A percentile compares a stretch with the other conserved stretches of the same genome.
phyloP scores from a whole-genome alignment of 2,329 filamentous ascomycete genomes.

The Pseudogymnoascus destructans region DNA sequence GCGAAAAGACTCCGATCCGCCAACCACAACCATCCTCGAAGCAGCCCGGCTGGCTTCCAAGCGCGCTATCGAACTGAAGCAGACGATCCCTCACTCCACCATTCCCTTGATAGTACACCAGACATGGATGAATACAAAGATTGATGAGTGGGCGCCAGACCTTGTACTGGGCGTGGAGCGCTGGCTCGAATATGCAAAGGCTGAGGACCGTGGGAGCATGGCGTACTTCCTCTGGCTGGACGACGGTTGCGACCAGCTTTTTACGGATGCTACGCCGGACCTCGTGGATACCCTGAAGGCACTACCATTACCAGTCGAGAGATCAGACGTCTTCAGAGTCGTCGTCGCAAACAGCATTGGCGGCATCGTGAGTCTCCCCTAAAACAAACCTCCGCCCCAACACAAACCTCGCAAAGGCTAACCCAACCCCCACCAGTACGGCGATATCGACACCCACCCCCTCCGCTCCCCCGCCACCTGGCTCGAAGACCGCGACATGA shows the following conservation, averaged over 20 bases:
- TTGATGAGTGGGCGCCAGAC: slow-evolving; percentile 21
- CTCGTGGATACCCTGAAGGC: slow-evolving; percentile 18
- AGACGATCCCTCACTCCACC: slow-evolving; percentile 17
- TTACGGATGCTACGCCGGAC: slow-evolving; percentile 21
- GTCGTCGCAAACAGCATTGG: slow-evolving; percentile 24
- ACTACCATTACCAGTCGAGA: slow-evolving; percentile 23
- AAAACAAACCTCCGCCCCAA: background rate
- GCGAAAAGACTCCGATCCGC: slow-evolving; percentile 12
- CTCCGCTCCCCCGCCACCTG: slow-evolving; percentile 21
- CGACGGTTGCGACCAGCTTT: slow-evolving; percentile 22
- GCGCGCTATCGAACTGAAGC: slow-evolving; percentile 3
- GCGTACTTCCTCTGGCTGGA: slow-evolving; percentile 28
- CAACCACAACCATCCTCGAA: slow-evolving; percentile 19
- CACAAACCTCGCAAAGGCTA: background rate
- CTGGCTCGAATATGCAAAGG: slow-evolving; percentile 21
- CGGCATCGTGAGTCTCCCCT: slow-evolving; percentile 7
- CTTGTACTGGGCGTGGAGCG: slow-evolving; percentile 21
- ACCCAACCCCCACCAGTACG: slow-evolving; percentile 19
- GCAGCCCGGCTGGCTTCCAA: slow-evolving; percentile 21
- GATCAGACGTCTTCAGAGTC: slow-evolving; percentile 25
- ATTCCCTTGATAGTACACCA: slow-evolving; percentile 27
- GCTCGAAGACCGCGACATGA: slow-evolving; percentile 21
- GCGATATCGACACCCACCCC: slow-evolving; percentile 26
- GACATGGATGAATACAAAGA: slow-evolving; percentile 24
- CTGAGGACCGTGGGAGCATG: slow-evolving; percentile 16